Evolutionary conservation across 1,139 yeast species (phyloP).

Genomic region (Saccharomyces hybrid): DNA sequence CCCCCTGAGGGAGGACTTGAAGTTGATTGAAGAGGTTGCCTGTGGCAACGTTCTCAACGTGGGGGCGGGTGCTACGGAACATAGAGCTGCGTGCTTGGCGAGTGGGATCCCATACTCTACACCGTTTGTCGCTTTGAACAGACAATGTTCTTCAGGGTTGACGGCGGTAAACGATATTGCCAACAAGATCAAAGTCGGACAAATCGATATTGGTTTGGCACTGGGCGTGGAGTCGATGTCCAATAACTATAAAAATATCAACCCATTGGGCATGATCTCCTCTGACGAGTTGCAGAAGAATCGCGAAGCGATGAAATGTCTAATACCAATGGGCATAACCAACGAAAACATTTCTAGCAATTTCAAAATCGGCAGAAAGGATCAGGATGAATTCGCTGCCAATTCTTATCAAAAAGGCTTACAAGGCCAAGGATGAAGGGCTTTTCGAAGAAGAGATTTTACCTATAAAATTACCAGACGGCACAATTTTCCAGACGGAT

Average conservation of each 20-base stretch:
- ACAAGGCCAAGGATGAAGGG: conserved; percentile 60
- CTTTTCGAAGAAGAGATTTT: conserved; percentile 77
- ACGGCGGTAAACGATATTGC: conserved; percentile 88
- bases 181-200: conserved; percentile 77
- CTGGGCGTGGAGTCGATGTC: conserved; percentile 94
- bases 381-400: conserved; percentile 85
- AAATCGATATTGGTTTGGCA: conserved; percentile 84
- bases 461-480: conserved; percentile 46
- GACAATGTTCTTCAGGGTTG: conserved; percentile 92
- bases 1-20: conserved; percentile 47
- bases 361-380: conserved; percentile 56
- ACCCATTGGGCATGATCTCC: conserved; percentile 49
- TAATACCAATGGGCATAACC: conserved; percentile 88
- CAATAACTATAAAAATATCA: conserved; percentile 64
- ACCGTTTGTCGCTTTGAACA: conserved; percentile 76
- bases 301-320: conserved; percentile 52
- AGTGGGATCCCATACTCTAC: conserved; percentile 65
- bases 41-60: conserved; percentile 84
- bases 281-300: conserved; percentile 44
- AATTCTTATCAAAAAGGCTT: conserved; percentile 78
- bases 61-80: conserved; percentile 91
- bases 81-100: conserved; percentile 72
- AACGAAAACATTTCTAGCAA: conserved; percentile 67
- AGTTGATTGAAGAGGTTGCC: conserved; percentile 69
- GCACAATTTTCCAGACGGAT: conserved; percentile 53